Evolutionary conservation across 2,329 filamentous ascomycete species (phyloP), one percentile per base, ranked within the genome.

Genomic region (Nannizziopsis arthrosporioides): DNA sequence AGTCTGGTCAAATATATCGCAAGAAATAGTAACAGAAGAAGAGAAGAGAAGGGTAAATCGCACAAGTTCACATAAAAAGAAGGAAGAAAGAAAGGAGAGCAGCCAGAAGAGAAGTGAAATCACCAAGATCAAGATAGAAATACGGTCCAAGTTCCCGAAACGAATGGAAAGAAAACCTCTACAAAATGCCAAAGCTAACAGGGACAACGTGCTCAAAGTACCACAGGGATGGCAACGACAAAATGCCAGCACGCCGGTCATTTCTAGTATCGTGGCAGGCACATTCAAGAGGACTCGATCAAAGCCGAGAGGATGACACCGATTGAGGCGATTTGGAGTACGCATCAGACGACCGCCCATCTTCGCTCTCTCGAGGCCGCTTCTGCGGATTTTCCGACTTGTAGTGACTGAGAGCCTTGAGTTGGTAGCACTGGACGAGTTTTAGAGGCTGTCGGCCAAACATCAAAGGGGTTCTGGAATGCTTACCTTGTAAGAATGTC

Each of bases 401-500:
- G 27, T 42, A 50, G 17, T 37, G 38, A 61, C 81, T 74, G 61
- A n/a, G n/a, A n/a, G n/a, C n/a, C n/a, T 85, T 81, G 56, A 82
- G 85, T 80, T 82, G 27, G 5, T 9, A 27, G 12, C n/a, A 34
- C 1, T 14, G 7, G 3, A n/a, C 30, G 11, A 36, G 45, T 36
- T 30, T 7, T 27, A 37, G 14, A 40, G 14, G 10, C 15, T 27
- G 11, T 32, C 27, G 32, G 3, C 18, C 12, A 40, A 42, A 35
- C n/a, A n/a, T 9, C 17, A 9, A 35, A 32, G 14, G 5, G 11
- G 27, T 9, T 5, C 4, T 6, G 11, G 12, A 42, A 14, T 11
- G 19, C 47, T 44, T 17, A 85, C 83, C 76, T 90, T 92, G 71
- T 92, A 92, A 41, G 85, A 85, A 65, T 93, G 86, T 55, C 86